Evolutionary conservation across 768 basidiomycete species (phyloP).

Genomic region (Hemileccinum rubropunctum): DNA sequence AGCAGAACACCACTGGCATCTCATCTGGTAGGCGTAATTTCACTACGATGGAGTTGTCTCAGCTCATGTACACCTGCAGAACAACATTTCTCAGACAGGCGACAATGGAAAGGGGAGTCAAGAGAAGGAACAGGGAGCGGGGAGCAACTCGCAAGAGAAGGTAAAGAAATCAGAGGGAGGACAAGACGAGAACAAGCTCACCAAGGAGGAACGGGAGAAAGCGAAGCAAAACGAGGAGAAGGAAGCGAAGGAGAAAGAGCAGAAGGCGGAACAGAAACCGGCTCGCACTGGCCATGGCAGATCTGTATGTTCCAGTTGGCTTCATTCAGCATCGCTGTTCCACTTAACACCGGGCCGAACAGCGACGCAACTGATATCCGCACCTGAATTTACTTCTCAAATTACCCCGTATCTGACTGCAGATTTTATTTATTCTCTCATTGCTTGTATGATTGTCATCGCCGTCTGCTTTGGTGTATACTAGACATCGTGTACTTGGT

Average conservation of each 20-base stretch:
- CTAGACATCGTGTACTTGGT: background rate
- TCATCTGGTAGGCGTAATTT: slow-evolving; percentile 7
- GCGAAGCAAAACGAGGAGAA: background rate
- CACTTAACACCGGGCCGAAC: background rate
- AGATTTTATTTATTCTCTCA: slow-evolving; percentile 9
- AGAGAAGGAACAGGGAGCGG: background rate
- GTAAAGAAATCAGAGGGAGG: background rate
- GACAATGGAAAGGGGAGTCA: background rate
- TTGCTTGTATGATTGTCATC: slow-evolving; percentile 5
- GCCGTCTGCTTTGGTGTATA: background rate
- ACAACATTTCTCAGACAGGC: background rate
- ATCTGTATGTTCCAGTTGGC: slow-evolving; percentile 6
- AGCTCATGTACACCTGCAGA: slow-evolving; percentile 5
- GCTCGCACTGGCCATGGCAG: background rate
- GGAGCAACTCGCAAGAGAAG: background rate
- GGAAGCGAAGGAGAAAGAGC: background rate
- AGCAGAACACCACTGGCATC: background rate
- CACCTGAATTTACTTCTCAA: background rate
- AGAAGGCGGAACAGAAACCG: background rate
- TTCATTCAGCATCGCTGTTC: background rate
- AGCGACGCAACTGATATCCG: slow-evolving; percentile 1
- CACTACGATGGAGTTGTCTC: background rate
- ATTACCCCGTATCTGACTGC: background rate
- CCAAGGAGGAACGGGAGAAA: background rate
- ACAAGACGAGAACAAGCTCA: background rate